Base-by-base conservation (phyloP, 2,329 filamentous ascomycete species). In the Trichoderma guizhouense region DNA sequence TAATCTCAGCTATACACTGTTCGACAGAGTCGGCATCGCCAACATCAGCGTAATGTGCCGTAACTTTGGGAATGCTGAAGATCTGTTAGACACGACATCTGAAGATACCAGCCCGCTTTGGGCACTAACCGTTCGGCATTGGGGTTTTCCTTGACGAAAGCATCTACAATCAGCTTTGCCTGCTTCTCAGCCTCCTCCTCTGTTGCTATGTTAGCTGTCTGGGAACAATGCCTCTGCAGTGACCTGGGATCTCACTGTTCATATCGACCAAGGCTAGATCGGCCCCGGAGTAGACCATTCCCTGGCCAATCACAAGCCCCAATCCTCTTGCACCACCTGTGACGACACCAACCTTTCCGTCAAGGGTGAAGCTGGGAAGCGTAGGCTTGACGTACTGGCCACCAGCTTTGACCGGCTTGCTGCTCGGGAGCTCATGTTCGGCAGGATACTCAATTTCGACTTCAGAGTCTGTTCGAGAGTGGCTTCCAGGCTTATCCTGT, bases 261-360 rank as follows among this genome's bases (percentile, higher is more conserved):
- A 98, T 86, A 81, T 98, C 95, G 53, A 98, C 94, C 81, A 98
- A 93, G 55, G 95, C 95, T 74, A 98, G 87, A 81, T 97, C 91
- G 11, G 93, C 93, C 67, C 95, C 95, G 69, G 93, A 96, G 68
- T 93, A 91, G 68, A 97, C 92, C 82, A 97, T 89, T 61, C 93
- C 94, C 84, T 97, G 94, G 66, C 92, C 93, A 92, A 98, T 98
- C 76, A 97, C 94, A 73, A 98, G 85, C 51, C 95, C 95, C 72
- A 98, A 83, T 8, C 95, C 95, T 79, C 95, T 88, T 30, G 95
- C 95, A 79, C 95, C 95, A 67, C 95, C 95, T 1, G 95, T 98
- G 51, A 98, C 92, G 53, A 98, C 86, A 61, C 90, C 94, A 9
- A 95, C 92, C 79, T 91, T 92, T 73, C 90, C 92, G 79, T 97